Conservation (phyloP, 2,329 filamentous ascomycete species). For the Exophiala xenobiotica region DNA sequence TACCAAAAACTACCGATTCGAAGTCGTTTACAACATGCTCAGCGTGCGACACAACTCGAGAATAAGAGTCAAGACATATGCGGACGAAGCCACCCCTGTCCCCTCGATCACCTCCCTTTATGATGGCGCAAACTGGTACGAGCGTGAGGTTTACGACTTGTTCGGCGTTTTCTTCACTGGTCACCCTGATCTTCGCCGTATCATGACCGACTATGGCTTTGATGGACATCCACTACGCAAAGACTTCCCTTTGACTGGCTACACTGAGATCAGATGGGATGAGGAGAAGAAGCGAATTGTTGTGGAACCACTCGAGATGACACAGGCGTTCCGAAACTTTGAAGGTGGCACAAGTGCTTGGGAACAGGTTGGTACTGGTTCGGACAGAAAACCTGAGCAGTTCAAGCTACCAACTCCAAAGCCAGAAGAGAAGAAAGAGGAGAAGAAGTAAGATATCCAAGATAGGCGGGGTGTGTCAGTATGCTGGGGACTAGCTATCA, state of each 20-base stretch:
- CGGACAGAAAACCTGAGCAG: slow-evolving; percentile 75
- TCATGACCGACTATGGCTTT: slow-evolving; percentile 99
- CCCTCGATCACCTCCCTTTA: slow-evolving; percentile 83
- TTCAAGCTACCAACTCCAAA: slow-evolving; percentile 96
- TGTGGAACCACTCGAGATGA: slow-evolving; percentile 94
- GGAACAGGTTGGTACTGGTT: slow-evolving; percentile 69
- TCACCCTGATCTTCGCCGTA: slow-evolving; percentile 91
- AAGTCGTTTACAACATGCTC: slow-evolving; percentile 96
- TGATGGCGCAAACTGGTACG: slow-evolving; percentile 98
- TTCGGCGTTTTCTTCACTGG: slow-evolving; percentile 96
- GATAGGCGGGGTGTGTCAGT: no score
- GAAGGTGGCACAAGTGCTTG: slow-evolving; percentile 77
- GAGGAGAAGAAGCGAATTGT: slow-evolving; percentile 99
- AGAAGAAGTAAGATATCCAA: slow-evolving; percentile 74
- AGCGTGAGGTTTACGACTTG: slow-evolving; percentile 95
- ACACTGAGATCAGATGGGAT: slow-evolving; percentile 96
- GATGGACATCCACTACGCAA: slow-evolving; percentile 96
- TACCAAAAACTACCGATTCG: slow-evolving; percentile 91
- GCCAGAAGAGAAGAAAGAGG: slow-evolving; percentile 87
- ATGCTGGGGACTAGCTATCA: no score
- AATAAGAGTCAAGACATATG: slow-evolving; percentile 97
- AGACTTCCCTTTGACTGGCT: slow-evolving; percentile 96
- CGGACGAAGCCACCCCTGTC: slow-evolving; percentile 90
- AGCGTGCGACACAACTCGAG: slow-evolving; percentile 95
- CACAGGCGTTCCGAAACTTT: slow-evolving; percentile 98